Base-by-base conservation (phyloP, 306 rosid species). In the Prunus kanzakura region DNA sequence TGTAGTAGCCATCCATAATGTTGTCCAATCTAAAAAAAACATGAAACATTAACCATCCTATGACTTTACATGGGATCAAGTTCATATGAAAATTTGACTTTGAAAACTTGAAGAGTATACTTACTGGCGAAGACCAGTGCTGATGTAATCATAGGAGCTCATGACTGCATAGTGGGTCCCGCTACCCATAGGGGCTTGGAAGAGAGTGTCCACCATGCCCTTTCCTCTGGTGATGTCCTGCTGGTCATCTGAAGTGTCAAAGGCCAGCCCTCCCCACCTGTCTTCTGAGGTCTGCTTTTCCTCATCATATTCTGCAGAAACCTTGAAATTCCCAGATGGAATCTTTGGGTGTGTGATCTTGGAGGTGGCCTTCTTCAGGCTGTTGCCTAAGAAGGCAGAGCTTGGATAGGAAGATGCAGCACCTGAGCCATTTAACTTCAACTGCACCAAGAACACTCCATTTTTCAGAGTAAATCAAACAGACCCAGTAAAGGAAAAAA, bases 191-290 rank as follows among this genome's bases (percentile, higher is more conserved):
- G 97, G 89, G 54, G 97, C 92, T 86, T 93, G 98, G 82, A 89
- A 93, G 66, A 89, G 84, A 51, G 85, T 72, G 81, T 89, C 96
- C 66, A 86, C 98, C 97, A 78, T 84, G 35, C 98, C 98, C 79
- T 93, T 93, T 64, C 98, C 93, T 77, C 97, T 78, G 1, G 97
- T 89, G 75, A 93, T 91, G 54, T 93, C 98, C 45, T 93, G 98
- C 61, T 93, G 98, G 71, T 93, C 97, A 83, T 93, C 98, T 41
- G 98, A 93, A 38, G 58, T 83, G 84, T 93, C 97, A 19, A n/a
- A 69, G 25, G 88, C 92, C 61, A 93, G 91, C 41, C 98, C 98
- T 23, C 74, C 83, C 98, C 98, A 93, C 82, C 79, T 88, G 76
- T 91, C 97, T 78, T 86, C 85, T 12, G 81, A 68, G 47, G 84